Percentiles rank a stretch among this genome's conserved stretches.
Conservation (phyloP, 495 filamentous ascomycete genomes). For the Massariosphaeria phaeospora region DNA sequence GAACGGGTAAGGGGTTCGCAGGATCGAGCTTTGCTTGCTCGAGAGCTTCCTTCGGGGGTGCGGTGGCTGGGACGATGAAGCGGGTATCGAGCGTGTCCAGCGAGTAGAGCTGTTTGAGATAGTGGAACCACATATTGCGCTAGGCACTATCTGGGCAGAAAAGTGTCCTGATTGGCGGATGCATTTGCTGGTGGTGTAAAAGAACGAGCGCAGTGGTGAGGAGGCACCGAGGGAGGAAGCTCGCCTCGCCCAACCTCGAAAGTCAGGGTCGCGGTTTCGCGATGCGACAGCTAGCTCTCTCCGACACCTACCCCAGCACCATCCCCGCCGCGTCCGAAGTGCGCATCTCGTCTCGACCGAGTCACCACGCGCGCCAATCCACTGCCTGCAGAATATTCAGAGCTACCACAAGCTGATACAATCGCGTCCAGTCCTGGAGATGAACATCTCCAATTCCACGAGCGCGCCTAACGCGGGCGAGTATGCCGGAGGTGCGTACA, state of each 20-base stretch:
- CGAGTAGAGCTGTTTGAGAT: conserved; percentile 61
- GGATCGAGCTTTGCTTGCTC: conserved; percentile 40
- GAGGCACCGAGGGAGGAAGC: background rate
- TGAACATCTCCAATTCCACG: conserved; percentile 30
- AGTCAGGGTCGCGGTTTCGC: conserved; percentile 15
- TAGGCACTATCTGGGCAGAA: conserved; percentile 3
- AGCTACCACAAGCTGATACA: background rate
- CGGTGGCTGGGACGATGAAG: conserved; percentile 67
- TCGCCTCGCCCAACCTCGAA: conserved; percentile 5
- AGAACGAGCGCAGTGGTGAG: background rate
- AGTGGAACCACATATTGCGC: conserved; percentile 37
- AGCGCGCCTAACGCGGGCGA: conserved; percentile 29
- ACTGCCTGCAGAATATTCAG: background rate
- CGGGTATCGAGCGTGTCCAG: conserved; percentile 92
- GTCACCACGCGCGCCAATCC: conserved; percentile 20
- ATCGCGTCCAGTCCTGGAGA: background rate
- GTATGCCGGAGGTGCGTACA: conserved; percentile 33
- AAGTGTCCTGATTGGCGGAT: background rate
- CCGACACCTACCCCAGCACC: conserved; percentile 6
- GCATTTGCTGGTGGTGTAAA: background rate
- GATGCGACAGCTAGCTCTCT: conserved; percentile 21
- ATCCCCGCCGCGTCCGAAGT: background rate
- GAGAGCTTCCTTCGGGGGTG: conserved; percentile 53
- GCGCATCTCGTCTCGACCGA: conserved; percentile 4
- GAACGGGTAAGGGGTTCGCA: conserved; percentile 32